Conservation (phyloP, 2,329 filamentous ascomycete species). For the Cercospora zeina region DNA sequence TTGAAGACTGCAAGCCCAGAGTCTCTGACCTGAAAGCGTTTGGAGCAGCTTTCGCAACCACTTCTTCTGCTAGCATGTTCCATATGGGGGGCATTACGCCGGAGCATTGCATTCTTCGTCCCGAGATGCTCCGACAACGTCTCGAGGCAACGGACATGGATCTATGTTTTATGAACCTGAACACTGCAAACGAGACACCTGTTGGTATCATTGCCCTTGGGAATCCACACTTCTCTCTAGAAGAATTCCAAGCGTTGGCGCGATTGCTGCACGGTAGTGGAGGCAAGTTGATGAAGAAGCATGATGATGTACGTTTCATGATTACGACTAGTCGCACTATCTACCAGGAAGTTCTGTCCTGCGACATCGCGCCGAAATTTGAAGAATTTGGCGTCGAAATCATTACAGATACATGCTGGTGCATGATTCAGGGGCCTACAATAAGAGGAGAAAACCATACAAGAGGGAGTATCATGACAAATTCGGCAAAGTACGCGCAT, state of each 20-base stretch:
- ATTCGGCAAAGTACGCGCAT: constrained; percentile 52
- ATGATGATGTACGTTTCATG: constrained; percentile 3
- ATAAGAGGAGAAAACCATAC: constrained; percentile 31
- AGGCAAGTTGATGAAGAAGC: background rate
- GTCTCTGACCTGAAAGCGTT: constrained; percentile 48
- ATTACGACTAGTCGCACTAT: constrained; percentile 18
- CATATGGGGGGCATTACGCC: constrained; percentile 47
- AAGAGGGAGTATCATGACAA: constrained; percentile 45
- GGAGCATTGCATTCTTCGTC: constrained; percentile 35
- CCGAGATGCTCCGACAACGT: constrained; percentile 15
- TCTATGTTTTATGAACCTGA: constrained; percentile 17
- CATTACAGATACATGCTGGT: constrained; percentile 53
- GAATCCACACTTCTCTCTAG: constrained; percentile 49
- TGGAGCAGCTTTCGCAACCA: constrained; percentile 49
- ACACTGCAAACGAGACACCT: constrained; percentile 18
- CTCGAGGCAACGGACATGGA: background rate
- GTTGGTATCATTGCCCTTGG: constrained; percentile 48
- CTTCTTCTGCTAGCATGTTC: constrained; percentile 49
- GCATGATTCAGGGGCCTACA: constrained; percentile 48
- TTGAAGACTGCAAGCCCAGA: constrained; percentile 35
- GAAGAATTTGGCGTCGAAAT: constrained; percentile 44
- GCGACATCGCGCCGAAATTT: constrained; percentile 38
- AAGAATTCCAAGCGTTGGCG: constrained; percentile 42
- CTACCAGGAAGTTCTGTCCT: constrained; percentile 21
- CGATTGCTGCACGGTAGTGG: constrained; percentile 25